Base-by-base conservation (phyloP, 2,329 filamentous ascomycete genomes). In the Aspergillus pseudoglaucus region DNA sequence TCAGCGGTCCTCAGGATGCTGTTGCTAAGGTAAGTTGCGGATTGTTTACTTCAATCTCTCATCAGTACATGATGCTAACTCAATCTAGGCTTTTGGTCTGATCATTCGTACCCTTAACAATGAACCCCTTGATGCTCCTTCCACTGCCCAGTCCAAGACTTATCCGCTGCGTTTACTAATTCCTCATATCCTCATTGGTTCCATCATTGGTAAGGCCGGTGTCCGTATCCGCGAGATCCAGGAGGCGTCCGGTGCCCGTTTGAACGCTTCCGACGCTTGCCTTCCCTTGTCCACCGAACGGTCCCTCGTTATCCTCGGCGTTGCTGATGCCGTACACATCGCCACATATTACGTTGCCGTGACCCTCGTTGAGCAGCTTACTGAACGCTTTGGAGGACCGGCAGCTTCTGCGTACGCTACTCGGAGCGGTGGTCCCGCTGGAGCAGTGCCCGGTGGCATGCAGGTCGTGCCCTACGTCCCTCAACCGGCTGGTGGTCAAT, bases 91-190 rank as follows among this genome's bases (percentile, higher is more conserved):
- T 15, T 98, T 98, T 68, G 93, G 93, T 65, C 78, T 98, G 58
- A 98, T 98, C 65, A 96, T 98, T 61, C 89, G 93, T 61, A 98
- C 93, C 3, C 78, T 98, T 54, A 98, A 98, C 79, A 95, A 97
- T 64, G 93, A 98, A 74, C 87, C 90, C 30, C 80, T 98, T 46
- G 84, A 88, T 59, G 81, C 88, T 62, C 77, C 93, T 35, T 98
- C 93, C 10, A 95, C 86, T 50, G 84, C 90, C 46, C 88, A 94
- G 57, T 97, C 91, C 53, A 97, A 96, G 80, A 95, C 91, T 1
- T 98, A 98, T 61, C 93, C 93, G 51, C 84, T 98, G 47, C 90
- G 93, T 59, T 83, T 98, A 44, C 82, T 98, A 47, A 89, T 98
- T 59, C 93, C 93, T 15, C 93, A 97, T 66, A 93, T 98, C 60